phyloP scores from a whole-genome alignment of 1,139 yeast genomes.

The Yamadazyma aaseri region DNA sequence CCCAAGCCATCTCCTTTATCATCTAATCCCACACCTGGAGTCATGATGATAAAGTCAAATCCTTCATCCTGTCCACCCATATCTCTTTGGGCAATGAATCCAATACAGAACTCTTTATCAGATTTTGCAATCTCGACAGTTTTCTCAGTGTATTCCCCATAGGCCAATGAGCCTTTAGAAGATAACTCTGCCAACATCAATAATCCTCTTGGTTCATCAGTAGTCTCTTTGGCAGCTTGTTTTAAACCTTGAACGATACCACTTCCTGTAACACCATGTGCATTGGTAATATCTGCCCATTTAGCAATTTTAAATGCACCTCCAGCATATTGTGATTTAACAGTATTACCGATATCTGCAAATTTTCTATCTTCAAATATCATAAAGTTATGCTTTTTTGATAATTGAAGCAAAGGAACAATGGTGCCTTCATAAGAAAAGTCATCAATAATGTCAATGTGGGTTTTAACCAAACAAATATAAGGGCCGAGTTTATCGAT shows the following conservation, averaged over 20 bases:
- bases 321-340: constrained; percentile 86
- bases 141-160: constrained; percentile 82
- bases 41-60: constrained; percentile 93
- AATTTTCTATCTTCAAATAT: constrained; percentile 96
- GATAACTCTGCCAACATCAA: constrained; percentile 95
- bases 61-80: constrained; percentile 84
- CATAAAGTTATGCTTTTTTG: constrained; percentile 77
- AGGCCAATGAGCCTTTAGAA: constrained; percentile 88
- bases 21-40: constrained; percentile 98
- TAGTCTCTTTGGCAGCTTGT: constrained; percentile 75
- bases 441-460: constrained; percentile 88
- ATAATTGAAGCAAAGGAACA: constrained; percentile 64
- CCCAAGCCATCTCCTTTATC: constrained; percentile 97
- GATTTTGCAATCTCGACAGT: constrained; percentile 88
- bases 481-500: constrained; percentile 85
- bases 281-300: constrained; percentile 97
- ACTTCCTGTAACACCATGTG: constrained; percentile 95
- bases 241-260: constrained; percentile 90
- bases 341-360: constrained; percentile 99
- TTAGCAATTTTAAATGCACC: constrained; percentile 86
- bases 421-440: constrained; percentile 80
- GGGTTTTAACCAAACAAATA: constrained; percentile 91
- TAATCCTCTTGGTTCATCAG: constrained; percentile 77
- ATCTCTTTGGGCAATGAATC: constrained; percentile 90
- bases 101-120: constrained; percentile 88